Conservation (phyloP, 345 rosid species). For the Kandelia obovata region DNA sequence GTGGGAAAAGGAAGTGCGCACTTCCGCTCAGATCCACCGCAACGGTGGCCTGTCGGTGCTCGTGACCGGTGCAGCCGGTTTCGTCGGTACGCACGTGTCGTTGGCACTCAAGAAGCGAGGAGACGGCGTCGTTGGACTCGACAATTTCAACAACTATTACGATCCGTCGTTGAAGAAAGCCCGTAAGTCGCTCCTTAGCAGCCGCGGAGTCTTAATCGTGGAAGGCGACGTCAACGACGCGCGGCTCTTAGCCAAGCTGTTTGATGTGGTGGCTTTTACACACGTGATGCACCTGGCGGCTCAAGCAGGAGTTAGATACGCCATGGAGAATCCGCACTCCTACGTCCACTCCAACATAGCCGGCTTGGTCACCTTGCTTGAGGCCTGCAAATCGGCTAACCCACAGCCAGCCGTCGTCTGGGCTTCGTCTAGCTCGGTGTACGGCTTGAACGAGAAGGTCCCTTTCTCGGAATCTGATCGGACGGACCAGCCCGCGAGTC, state of each 20-base stretch:
- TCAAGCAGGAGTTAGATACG: conserved; percentile 42
- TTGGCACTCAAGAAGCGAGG: conserved; percentile 35
- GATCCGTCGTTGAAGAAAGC: conserved; percentile 32
- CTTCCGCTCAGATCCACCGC: conserved; percentile 24
- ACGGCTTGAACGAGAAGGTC: conserved; percentile 32
- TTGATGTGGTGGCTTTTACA: conserved; percentile 32
- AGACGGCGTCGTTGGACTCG: conserved; percentile 38
- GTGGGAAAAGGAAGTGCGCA: conserved; percentile 32
- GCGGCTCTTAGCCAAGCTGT: conserved; percentile 25
- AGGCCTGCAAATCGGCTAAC: conserved; percentile 27
- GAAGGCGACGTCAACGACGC: conserved; percentile 36
- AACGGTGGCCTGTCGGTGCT: conserved; percentile 24
- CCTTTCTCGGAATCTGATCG: conserved; percentile 40
- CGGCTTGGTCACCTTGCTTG: conserved; percentile 29
- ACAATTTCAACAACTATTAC: conserved; percentile 32
- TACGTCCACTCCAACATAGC: conserved; percentile 33
- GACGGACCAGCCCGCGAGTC: conserved; percentile 41
- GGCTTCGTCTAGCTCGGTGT: conserved; percentile 40
- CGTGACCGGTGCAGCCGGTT: conserved; percentile 41
- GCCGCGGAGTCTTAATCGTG: conserved; percentile 23
- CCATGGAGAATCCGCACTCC: conserved; percentile 37
- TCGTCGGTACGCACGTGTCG: conserved; percentile 38
- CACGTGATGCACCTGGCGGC: conserved; percentile 43
- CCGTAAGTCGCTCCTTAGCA: conserved; percentile 21
- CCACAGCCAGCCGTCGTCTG: conserved; percentile 37